Evolutionary conservation across 2,329 filamentous ascomycete species (phyloP), one percentile per base, ranked within the genome.

Genomic region (Akanthomyces muscarius): DNA sequence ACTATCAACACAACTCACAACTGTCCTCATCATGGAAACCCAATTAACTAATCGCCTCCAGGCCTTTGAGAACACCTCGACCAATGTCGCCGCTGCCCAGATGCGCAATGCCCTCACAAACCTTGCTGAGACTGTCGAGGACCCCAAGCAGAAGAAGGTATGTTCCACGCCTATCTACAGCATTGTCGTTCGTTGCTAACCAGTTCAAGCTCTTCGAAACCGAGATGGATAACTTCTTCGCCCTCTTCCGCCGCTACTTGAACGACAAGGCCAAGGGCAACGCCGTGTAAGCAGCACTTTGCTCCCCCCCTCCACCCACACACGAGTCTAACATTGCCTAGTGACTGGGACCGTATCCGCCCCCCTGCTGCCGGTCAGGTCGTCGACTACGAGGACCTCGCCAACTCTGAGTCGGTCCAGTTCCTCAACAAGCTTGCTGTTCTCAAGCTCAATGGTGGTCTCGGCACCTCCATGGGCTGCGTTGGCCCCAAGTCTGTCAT

Each of bases 211-310:
- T 96, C 69, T 98, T 98, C 78, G 94, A 98, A 82, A 96, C 93
- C 5, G 94, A 99, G 81, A 98, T 97, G 93, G 95, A 99, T 86
- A 99, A 99, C 88, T 99, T 99, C 85, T 99, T 99, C 76, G 89
- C 92, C 65, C 89, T 99, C 66, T 99, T 99, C 89, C 90, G 95
- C 75, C 88, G 95, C 80, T 99, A 97, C 80, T 83, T 99, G 67
- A 97, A 97, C 76, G 95, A 98, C 83, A 97, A 97, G 85, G 94
- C 95, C 74, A 98, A 98, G 87, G 93, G 94, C 77, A 97, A 95
- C 76, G 87, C 87, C 58, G 86, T 95, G 85, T 89, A 83, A 68
- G 86, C 78, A 64, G 57, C 55, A 25, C 56, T n/a, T 23, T 18
- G 58, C 18, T 56, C 21, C 63, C 30, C 51, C 23, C 28, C 50